These are phyloP conservation scores for Cladosporium sp. DNA, from an alignment of 2,329 filamentous ascomycete species.

Conservation along the genomic window DNA sequence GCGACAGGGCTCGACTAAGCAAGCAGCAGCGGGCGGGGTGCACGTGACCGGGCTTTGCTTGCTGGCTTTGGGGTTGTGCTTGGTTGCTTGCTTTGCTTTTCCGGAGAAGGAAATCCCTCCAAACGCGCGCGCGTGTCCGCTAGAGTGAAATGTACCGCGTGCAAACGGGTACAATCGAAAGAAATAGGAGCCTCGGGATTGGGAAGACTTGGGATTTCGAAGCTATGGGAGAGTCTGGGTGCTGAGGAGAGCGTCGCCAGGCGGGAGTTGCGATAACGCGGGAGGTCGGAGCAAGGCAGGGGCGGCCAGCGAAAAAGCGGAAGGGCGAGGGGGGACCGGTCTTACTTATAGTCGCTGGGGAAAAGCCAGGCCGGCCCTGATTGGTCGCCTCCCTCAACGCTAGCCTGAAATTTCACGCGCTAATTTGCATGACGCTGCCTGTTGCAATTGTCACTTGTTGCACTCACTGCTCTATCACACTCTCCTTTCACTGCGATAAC, in stretches of 20 bases:
- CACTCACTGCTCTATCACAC: too few species aligned
- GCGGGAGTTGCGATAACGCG: conserved; percentile 2
- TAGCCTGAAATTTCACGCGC: background rate
- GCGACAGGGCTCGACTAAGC: background rate
- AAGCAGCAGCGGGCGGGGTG: too few species aligned
- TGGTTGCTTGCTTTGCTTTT: conserved; percentile 4
- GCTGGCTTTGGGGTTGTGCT: background rate
- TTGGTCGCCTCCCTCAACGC: background rate
- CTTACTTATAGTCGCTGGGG: conserved; percentile 5
- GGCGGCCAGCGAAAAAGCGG: background rate
- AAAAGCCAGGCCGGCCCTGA: background rate
- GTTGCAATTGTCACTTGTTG: too few species aligned
- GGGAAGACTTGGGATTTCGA: conserved; percentile 10
- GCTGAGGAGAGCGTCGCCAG: conserved; percentile 4
- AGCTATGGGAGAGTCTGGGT: conserved; percentile 11
- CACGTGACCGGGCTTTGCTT: too few species aligned
- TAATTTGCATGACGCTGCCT: too few species aligned
- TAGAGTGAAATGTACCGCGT: conserved; percentile 12
- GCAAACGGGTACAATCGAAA: conserved; percentile 9
- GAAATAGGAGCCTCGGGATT: conserved; percentile 5
- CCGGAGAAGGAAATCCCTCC: background rate
- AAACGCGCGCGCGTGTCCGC: conserved; percentile 7
- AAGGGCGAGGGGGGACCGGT: background rate
- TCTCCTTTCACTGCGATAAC: too few species aligned
- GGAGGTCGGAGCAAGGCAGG: conserved; percentile 5